These are phyloP conservation scores for Mastigamoeba balamuthi DNA, from an alignment of 78 protist genomes.

Conservation along the genomic window DNA sequence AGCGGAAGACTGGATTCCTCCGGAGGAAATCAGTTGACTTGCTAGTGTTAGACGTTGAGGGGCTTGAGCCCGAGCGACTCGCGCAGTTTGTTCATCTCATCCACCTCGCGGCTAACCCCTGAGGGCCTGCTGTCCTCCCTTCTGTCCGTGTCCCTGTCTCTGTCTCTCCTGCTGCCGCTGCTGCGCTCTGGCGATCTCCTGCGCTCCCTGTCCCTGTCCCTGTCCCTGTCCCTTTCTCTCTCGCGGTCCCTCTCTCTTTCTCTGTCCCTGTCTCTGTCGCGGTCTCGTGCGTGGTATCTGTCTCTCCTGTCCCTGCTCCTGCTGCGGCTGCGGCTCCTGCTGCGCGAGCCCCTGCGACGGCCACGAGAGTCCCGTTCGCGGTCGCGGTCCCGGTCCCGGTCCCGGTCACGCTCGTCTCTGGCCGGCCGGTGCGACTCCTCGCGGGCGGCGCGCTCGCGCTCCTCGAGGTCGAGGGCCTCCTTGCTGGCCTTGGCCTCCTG, in stretches of 20 bases:
- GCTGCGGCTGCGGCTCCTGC: constrained; percentile 1
- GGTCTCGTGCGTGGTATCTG: background rate
- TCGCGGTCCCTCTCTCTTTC: background rate
- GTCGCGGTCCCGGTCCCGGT: background rate
- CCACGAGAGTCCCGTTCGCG: background rate
- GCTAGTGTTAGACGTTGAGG: no score
- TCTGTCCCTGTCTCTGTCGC: background rate
- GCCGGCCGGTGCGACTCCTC: background rate
- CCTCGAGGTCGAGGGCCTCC: background rate
- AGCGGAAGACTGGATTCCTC: no score
- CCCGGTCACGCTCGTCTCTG: background rate
- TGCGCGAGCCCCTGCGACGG: constrained; percentile 1
- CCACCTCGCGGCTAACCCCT: constrained; percentile 16
- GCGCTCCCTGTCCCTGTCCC: background rate
- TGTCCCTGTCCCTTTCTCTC: background rate
- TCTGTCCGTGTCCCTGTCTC: background rate
- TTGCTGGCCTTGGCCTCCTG: background rate
- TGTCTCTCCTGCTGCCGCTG: background rate
- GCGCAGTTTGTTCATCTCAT: constrained; percentile 34
- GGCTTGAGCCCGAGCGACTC: constrained; percentile 32
- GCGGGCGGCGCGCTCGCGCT: background rate
- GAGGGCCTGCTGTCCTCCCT: background rate
- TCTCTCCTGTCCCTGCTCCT: background rate
- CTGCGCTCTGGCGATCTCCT: background rate
- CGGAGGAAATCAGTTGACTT: no score